Conservation (phyloP, 1,284 basidiomycete genomes). For the Cryptococcus wingfieldii region DNA sequence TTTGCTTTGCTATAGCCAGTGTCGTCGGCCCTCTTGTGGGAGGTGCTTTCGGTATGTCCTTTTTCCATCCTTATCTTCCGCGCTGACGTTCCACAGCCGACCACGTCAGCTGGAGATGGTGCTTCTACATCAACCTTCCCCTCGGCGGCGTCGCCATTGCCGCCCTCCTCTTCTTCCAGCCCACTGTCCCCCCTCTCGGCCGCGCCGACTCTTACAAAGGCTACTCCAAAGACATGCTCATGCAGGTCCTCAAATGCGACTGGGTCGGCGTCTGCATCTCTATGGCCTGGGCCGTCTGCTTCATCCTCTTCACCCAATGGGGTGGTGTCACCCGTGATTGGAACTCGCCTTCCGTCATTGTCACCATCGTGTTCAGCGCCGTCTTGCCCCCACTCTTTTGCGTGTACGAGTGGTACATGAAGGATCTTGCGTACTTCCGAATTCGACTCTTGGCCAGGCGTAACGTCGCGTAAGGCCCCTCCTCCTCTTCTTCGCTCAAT, state of each 20-base stretch:
- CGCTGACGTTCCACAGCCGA: neutral
- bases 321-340: constrained; percentile 46
- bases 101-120: constrained; percentile 26
- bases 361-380: constrained; percentile 33
- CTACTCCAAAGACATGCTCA: constrained; percentile 34
- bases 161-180: constrained; percentile 31
- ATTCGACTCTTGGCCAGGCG: constrained; percentile 43
- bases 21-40: constrained; percentile 50
- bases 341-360: constrained; percentile 46
- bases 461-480: constrained; percentile 35
- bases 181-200: constrained; percentile 37
- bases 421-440: constrained; percentile 47
- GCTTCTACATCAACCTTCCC: constrained; percentile 50
- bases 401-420: constrained; percentile 43
- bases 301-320: constrained; percentile 44
- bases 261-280: constrained; percentile 41
- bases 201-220: constrained; percentile 38
- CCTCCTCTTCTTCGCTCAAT: neutral
- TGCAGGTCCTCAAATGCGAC: constrained; percentile 37
- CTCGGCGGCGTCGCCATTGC: constrained; percentile 43
- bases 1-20: constrained; percentile 46
- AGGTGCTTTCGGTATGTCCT: constrained; percentile 40
- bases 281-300: constrained; percentile 36
- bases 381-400: constrained; percentile 42
- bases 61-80: constrained; percentile 47